Conservation (phyloP, 257 asterid genomes). For the Gardenia jasminoides region DNA sequence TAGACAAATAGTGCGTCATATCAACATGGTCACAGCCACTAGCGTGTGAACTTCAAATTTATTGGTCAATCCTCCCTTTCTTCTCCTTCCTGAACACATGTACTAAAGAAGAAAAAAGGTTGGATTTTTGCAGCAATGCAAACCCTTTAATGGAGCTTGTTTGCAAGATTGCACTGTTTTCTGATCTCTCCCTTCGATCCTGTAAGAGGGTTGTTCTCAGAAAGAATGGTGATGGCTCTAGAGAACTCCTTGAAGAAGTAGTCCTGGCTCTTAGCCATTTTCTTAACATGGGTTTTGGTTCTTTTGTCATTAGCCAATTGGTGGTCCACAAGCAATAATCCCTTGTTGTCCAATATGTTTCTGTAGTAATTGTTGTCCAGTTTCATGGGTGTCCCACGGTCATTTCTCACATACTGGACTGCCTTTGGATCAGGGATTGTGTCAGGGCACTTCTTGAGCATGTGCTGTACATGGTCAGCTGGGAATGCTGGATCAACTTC, state of each 20-base stretch:
- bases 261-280: conserved; percentile 85
- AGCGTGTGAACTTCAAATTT: conserved; percentile 3
- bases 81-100: conserved; percentile 1
- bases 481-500: conserved; percentile 87
- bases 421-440: conserved; percentile 97
- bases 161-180: conserved; percentile 77
- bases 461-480: conserved; percentile 77
- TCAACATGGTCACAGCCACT: conserved; percentile 1
- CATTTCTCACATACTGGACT: conserved; percentile 93
- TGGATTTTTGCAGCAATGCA: conserved; percentile 9
- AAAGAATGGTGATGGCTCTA: conserved; percentile 67
- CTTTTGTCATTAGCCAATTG: conserved; percentile 71
- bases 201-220: conserved; percentile 91
- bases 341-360: conserved; percentile 85
- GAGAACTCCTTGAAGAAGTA: conserved; percentile 74
- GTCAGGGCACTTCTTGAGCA: conserved; percentile 93
- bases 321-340: conserved; percentile 76
- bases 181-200: conserved; percentile 87
- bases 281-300: conserved; percentile 80
- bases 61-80: neutral
- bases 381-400: conserved; percentile 89
- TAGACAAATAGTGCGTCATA: neutral
- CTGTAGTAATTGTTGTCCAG: conserved; percentile 90
- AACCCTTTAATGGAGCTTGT: conserved; percentile 52
- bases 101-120: conserved; percentile 15